A percentile compares a stretch with the other conserved stretches of the same genome.
Evolutionary conservation across 805 yeast genomes (phyloP).

Genomic region (Kuraishia piskuri): DNA sequence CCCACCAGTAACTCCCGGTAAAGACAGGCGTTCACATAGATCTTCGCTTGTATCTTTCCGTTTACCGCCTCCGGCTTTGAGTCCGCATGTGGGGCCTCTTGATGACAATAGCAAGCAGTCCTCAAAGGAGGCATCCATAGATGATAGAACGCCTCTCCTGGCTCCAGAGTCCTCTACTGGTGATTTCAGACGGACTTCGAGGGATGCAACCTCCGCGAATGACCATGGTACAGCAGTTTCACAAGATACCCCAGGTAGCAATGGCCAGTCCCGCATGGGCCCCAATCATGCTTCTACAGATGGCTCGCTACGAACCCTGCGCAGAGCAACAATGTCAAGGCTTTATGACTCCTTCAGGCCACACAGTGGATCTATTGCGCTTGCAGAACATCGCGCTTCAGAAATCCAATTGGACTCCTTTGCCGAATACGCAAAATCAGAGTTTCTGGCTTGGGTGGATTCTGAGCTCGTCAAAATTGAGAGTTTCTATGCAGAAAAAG

Average conservation of each 20-base stretch:
- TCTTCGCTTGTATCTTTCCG: conserved; percentile 12
- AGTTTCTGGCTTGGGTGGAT: conserved; percentile 64
- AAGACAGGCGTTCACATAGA: not conserved
- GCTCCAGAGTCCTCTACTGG: not conserved
- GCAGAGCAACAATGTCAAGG: not conserved
- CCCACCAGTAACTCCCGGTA: not conserved
- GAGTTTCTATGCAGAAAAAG: conserved; percentile 50
- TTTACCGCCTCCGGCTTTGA: conserved; percentile 19
- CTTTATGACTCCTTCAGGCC: conserved; percentile 1
- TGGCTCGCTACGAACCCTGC: not conserved
- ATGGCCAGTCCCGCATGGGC: not conserved
- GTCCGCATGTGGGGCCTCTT: not conserved
- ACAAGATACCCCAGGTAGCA: not conserved
- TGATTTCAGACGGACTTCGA: not conserved
- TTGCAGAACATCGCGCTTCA: not conserved
- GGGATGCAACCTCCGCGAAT: not conserved
- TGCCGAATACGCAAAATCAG: conserved; percentile 28
- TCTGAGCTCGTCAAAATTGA: conserved; percentile 52
- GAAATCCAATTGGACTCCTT: conserved; percentile 6
- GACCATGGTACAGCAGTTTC: not conserved
- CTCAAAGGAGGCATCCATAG: not conserved
- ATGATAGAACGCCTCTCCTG: conserved; percentile 21
- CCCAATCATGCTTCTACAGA: not conserved
- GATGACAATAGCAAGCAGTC: not conserved
- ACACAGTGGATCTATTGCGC: conserved; percentile 2